Evolutionary conservation across 208 protist species (phyloP), one percentile per base, ranked within the genome.

Genomic region (Balamuthia mandrillaris): DNA sequence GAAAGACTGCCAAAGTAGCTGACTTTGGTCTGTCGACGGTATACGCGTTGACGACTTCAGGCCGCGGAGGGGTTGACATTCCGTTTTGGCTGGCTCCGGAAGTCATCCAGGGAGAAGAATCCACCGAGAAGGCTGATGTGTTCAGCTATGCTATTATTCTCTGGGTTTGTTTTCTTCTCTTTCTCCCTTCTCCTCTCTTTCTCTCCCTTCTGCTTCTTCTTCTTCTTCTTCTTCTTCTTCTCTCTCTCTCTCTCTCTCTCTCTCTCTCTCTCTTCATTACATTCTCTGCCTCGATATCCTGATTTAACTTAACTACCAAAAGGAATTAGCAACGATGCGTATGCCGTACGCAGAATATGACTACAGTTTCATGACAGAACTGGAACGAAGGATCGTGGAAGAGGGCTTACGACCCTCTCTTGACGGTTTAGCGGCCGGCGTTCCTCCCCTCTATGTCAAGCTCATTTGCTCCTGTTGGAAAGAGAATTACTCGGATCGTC

Each of bases 51-150:
- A 58, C 35, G 70, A 44, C 70, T 6, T 49, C 47, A 54, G 21
- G 21, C 14, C 16, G 21, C 18, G 21, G 47, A 5, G 70, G 39
- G 9, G 70, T 79, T 9, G 70, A 49, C 21, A 79, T 29, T 9
- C 70, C 70, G 33, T 52, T 79, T 29, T 79, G 70, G 70, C 52
- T 79, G 70, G 47, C 45, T 10, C 70, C 70, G 14, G 70, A 79
- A 33, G 47, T 79, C 27, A 42, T 79, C 6, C 27, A 29, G 10
- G 70, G 70, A 5, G 47, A 60, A 31, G 47, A 42, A 21, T 44
- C 35, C 47, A 79, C 45, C 7, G 70, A 79, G 45, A 79, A 79
- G 47, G 37, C 45, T 10, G 70, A 79, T n/a, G 70, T 79, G 14
- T 79, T 60, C 70, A 39, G 47, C 45, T 79, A 45, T 79, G 70